Evolutionary conservation across 2,329 filamentous ascomycete species (phyloP).

Genomic region (Botrytis elliptica): DNA sequence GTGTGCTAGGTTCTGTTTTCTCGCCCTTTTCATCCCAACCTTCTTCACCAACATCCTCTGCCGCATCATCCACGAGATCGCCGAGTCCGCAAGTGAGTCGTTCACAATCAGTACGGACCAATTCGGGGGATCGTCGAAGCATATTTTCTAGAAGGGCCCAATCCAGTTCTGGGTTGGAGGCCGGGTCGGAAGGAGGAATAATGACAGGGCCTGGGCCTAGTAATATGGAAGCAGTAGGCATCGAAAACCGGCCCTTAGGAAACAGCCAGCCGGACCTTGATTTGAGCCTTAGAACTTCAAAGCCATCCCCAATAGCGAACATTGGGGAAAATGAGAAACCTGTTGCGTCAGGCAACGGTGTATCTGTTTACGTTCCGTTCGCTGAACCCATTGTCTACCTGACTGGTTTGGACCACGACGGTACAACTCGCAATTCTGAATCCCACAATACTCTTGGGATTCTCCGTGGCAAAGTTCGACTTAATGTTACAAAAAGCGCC

Average conservation of each 20-base stretch:
- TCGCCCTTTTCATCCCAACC: slow-evolving; percentile 30
- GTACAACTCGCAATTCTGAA: slow-evolving; percentile 31
- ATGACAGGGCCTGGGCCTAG: slow-evolving; percentile 31
- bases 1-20: slow-evolving; percentile 39
- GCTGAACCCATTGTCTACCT: slow-evolving; percentile 80
- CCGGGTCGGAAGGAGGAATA: slow-evolving; percentile 13
- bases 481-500: slow-evolving; percentile 82
- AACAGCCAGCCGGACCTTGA: slow-evolving; percentile 14
- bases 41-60: slow-evolving; percentile 20
- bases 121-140: slow-evolving; percentile 28
- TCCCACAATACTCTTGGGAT: slow-evolving; percentile 61
- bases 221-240: slow-evolving; percentile 13
- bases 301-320: slow-evolving; percentile 6
- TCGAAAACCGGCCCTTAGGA: neutral
- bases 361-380: slow-evolving; percentile 70
- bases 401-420: slow-evolving; percentile 67
- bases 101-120: slow-evolving; percentile 27
- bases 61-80: slow-evolving; percentile 25
- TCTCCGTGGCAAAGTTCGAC: slow-evolving; percentile 76
- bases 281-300: slow-evolving; percentile 6
- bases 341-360: slow-evolving; percentile 73
- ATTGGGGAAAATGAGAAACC: slow-evolving; percentile 56
- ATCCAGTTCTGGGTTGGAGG: slow-evolving; percentile 17
- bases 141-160: slow-evolving; percentile 32
- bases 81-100: slow-evolving; percentile 30